Evolutionary conservation across 208 protist genomes (phyloP).

Genomic region (Leptomonas pyrrhocoris): DNA sequence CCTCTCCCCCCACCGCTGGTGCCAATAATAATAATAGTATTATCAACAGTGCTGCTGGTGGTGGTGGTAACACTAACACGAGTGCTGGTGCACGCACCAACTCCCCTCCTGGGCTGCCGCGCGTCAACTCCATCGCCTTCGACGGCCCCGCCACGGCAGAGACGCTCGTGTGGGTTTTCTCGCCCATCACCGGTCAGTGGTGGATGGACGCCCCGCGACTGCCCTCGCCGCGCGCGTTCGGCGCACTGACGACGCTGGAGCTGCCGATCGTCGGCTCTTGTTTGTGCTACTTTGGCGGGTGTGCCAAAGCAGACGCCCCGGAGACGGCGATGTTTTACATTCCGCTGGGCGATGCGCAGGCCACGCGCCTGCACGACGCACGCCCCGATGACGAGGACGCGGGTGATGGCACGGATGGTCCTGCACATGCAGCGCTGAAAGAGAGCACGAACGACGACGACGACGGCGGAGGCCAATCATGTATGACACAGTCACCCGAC

Average conservation of each 20-base stretch:
- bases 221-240: constrained; percentile 50
- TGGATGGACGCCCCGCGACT: constrained; percentile 28
- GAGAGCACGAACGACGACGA: neutral
- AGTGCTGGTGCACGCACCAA: constrained; percentile 18
- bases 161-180: constrained; percentile 56
- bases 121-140: constrained; percentile 21
- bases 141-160: constrained; percentile 31
- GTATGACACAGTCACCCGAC: neutral
- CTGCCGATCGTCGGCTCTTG: constrained; percentile 41
- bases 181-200: constrained; percentile 37
- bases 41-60: neutral
- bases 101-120: constrained; percentile 27
- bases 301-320: constrained; percentile 37
- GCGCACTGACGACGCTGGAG: constrained; percentile 36
- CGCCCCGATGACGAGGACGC: neutral
- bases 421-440: too few relatives aligned
- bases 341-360: constrained; percentile 23
- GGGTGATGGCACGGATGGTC: neutral
- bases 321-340: constrained; percentile 64
- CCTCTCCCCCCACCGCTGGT: constrained; percentile 1
- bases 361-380: neutral
- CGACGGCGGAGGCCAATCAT: neutral
- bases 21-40: neutral
- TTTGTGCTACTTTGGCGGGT: constrained; percentile 60
- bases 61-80: neutral